Conservation (phyloP, 495 filamentous ascomycete genomes). For the Glonium stellatum region DNA sequence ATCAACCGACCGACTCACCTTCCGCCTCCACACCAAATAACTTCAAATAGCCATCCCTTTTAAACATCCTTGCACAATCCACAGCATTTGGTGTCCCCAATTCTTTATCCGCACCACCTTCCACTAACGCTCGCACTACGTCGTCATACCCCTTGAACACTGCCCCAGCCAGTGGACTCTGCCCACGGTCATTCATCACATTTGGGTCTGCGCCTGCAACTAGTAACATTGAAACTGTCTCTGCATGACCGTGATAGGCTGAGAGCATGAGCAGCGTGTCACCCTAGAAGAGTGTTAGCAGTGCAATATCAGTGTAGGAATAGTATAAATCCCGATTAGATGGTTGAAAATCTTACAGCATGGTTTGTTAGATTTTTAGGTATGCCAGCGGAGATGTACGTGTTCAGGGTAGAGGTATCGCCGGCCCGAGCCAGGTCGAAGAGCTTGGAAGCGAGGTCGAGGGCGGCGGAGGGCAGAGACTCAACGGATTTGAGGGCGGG, state of each 20-base stretch:
- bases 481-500: conserved; percentile 2
- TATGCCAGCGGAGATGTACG: conserved; percentile 37
- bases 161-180: conserved; percentile 38
- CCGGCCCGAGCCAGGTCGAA: conserved; percentile 38
- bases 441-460: conserved; percentile 38
- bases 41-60: conserved; percentile 28
- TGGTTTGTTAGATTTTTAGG: conserved; percentile 39
- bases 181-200: conserved; percentile 36
- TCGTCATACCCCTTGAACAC: conserved; percentile 40
- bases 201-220: conserved; percentile 33
- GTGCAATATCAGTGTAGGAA: too few relatives aligned
- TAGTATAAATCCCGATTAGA: not conserved
- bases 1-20: not conserved
- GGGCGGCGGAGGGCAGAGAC: conserved; percentile 36
- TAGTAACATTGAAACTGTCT: conserved; percentile 32
- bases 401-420: conserved; percentile 22
- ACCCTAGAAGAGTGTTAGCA: conserved; percentile 16
- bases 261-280: conserved; percentile 42
- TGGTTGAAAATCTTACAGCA: conserved; percentile 1
- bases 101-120: conserved; percentile 32
- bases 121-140: conserved; percentile 33
- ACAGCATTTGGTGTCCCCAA: conserved; percentile 36
- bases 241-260: conserved; percentile 34
- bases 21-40: conserved; percentile 30
- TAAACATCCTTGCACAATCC: conserved; percentile 38